phyloP scores from a whole-genome alignment of 495 filamentous ascomycete species.

The Astrothelium macrocarpum region DNA sequence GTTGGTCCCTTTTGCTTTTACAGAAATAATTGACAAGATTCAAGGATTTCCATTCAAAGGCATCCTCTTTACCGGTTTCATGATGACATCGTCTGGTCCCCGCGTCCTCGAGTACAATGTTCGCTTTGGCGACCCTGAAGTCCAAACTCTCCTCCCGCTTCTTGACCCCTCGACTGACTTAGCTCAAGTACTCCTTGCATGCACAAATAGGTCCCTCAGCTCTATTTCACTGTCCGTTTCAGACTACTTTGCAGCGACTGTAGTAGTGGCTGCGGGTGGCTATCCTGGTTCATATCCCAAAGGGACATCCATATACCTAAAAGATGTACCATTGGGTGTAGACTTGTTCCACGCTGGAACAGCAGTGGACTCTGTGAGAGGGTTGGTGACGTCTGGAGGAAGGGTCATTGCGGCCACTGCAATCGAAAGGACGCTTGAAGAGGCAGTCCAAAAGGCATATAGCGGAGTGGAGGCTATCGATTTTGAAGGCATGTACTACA shows the following conservation, averaged over 20 bases:
- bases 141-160: conserved; percentile 80
- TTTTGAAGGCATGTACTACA: conserved; percentile 86
- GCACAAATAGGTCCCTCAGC: conserved; percentile 64
- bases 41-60: conserved; percentile 67
- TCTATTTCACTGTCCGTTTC: conserved; percentile 58
- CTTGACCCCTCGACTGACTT: conserved; percentile 66
- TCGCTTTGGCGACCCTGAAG: conserved; percentile 92
- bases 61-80: conserved; percentile 87
- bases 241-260: conserved; percentile 67
- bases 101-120: conserved; percentile 96
- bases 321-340: conserved; percentile 33
- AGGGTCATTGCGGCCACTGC: conserved; percentile 86
- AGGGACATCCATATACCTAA: conserved; percentile 60
- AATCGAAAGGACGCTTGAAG: conserved; percentile 60
- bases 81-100: conserved; percentile 82
- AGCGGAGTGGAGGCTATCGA: conserved; percentile 63
- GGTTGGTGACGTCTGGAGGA: conserved; percentile 69
- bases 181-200: conserved; percentile 83
- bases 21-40: neutral
- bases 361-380: conserved; percentile 43
- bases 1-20: neutral
- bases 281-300: conserved; percentile 87
- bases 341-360: conserved; percentile 84
- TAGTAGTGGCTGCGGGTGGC: conserved; percentile 88
- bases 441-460: conserved; percentile 80